A percentile compares a stretch with the other conserved stretches of the same genome.
phyloP scores from a whole-genome alignment of 129 eudicot species.

The Heracleum sosnowskyi region DNA sequence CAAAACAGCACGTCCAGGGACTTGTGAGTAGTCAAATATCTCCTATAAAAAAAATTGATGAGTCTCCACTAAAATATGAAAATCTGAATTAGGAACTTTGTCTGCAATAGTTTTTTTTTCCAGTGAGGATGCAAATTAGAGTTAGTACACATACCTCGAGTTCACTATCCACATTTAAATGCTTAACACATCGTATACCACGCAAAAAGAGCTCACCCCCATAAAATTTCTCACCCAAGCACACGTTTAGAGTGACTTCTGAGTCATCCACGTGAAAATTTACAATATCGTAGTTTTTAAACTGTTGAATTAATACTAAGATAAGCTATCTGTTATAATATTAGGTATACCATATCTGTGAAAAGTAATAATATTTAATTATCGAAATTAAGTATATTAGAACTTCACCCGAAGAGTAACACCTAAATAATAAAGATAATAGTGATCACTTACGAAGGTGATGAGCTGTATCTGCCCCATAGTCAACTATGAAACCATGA shows the following conservation, averaged over 20 bases:
- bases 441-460: conserved; percentile 51
- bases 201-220: conserved; percentile 86
- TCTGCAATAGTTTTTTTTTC: no score
- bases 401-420: background rate
- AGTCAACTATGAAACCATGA: conserved; percentile 91
- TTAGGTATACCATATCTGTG: background rate
- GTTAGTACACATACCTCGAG: conserved; percentile 46
- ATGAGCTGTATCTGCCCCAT: conserved; percentile 66
- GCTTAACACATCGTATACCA: conserved; percentile 76
- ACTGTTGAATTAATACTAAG: conserved; percentile 5
- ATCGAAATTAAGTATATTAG: no score
- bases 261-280: conserved; percentile 88
- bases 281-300: conserved; percentile 16
- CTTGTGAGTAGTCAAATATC: conserved; percentile 2
- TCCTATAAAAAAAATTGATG: conserved; percentile 2
- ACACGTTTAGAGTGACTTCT: conserved; percentile 74
- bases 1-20: conserved; percentile 46
- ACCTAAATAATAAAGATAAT: background rate
- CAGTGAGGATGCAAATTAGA: background rate
- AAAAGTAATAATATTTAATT: background rate
- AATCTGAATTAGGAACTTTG: background rate
- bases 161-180: conserved; percentile 65
- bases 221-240: conserved; percentile 73
- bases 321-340: background rate
- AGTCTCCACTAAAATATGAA: background rate